A percentile compares a stretch with the other conserved stretches of the same genome.
Conservation (phyloP, 441 rosid species). For the Dalechampia spathulata region DNA sequence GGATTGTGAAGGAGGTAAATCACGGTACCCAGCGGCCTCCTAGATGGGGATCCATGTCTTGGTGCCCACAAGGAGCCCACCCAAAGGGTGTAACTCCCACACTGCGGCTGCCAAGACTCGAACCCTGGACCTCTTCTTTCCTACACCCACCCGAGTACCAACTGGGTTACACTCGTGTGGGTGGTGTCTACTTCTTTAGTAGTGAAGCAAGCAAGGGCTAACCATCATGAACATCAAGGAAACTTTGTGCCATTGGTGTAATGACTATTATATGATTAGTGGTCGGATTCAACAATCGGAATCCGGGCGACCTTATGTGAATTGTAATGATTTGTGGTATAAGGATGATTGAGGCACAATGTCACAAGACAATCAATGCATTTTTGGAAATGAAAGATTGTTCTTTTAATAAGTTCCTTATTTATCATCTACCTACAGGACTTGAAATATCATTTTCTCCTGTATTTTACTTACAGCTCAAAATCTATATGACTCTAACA, state of each 20-base stretch:
- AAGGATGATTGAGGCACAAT: slow-evolving; percentile 52
- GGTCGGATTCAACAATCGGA: slow-evolving; percentile 44
- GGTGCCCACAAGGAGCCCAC: too few relatives aligned
- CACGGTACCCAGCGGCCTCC: too few relatives aligned
- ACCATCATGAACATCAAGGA: slow-evolving; percentile 39
- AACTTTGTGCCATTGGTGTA: slow-evolving; percentile 33
- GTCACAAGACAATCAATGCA: slow-evolving; percentile 50
- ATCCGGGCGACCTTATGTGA: slow-evolving; percentile 54
- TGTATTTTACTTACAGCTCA: slow-evolving; percentile 40
- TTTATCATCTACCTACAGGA: slow-evolving; percentile 56
- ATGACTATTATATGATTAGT: slow-evolving; percentile 28
- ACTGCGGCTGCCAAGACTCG: too few relatives aligned
- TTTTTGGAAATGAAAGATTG: slow-evolving; percentile 42
- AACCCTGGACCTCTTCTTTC: too few relatives aligned
- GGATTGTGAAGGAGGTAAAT: too few relatives aligned
- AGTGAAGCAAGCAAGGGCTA: slow-evolving; percentile 36
- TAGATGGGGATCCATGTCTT: too few relatives aligned
- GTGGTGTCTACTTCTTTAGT: slow-evolving; percentile 8
- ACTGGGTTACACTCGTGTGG: too few relatives aligned
- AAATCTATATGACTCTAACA: too few relatives aligned
- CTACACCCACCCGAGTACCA: too few relatives aligned
- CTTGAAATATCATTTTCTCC: slow-evolving; percentile 67
- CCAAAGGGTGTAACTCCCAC: too few relatives aligned
- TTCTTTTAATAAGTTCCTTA: slow-evolving; percentile 26
- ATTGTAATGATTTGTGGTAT: slow-evolving; percentile 77